Conservation (phyloP, 371 early-diverging fungal genomes). For the Batkoa obscura region DNA sequence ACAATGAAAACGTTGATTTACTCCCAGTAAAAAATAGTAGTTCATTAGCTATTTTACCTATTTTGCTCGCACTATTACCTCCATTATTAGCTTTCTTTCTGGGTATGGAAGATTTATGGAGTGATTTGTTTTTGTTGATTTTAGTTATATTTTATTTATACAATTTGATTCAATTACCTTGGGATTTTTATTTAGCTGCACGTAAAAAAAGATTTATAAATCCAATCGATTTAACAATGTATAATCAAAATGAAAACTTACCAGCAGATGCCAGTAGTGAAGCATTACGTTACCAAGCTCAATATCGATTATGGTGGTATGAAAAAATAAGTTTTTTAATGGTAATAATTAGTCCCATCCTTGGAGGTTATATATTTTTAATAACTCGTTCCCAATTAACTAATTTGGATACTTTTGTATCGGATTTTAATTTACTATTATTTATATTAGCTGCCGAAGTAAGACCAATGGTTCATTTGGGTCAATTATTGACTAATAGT, state of each 20-base stretch:
- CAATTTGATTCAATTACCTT: slow-evolving; percentile 47
- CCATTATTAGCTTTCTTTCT: slow-evolving; percentile 36
- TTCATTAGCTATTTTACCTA: slow-evolving; percentile 32
- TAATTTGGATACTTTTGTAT: slow-evolving; percentile 31
- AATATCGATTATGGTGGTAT: slow-evolving; percentile 26
- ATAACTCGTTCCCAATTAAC: slow-evolving; percentile 28
- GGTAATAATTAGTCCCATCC: slow-evolving; percentile 26
- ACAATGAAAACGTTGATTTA: too few species aligned
- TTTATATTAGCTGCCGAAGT: slow-evolving; percentile 39
- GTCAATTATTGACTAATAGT: slow-evolving; percentile 26
- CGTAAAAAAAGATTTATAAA: slow-evolving; percentile 21
- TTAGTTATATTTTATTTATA: slow-evolving; percentile 41
- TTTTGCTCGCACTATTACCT: slow-evolving; percentile 35
- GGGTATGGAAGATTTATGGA: slow-evolving; percentile 42
- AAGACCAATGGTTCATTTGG: slow-evolving; percentile 28
- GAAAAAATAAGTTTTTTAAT: slow-evolving; percentile 26
- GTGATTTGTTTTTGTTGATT: slow-evolving; percentile 35
- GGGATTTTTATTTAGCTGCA: slow-evolving; percentile 46
- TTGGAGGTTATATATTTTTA: slow-evolving; percentile 34
- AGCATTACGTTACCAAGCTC: slow-evolving; percentile 14
- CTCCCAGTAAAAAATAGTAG: too few species aligned
- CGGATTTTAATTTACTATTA: slow-evolving; percentile 35
- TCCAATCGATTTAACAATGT: slow-evolving; percentile 7
- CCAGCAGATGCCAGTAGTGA: slow-evolving; percentile 16
- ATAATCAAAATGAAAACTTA: slow-evolving; percentile 8